Percentiles rank a stretch among this genome's conserved stretches.
phyloP scores from a whole-genome alignment of 768 basidiomycete species.

The Pisolithus orientalis region DNA sequence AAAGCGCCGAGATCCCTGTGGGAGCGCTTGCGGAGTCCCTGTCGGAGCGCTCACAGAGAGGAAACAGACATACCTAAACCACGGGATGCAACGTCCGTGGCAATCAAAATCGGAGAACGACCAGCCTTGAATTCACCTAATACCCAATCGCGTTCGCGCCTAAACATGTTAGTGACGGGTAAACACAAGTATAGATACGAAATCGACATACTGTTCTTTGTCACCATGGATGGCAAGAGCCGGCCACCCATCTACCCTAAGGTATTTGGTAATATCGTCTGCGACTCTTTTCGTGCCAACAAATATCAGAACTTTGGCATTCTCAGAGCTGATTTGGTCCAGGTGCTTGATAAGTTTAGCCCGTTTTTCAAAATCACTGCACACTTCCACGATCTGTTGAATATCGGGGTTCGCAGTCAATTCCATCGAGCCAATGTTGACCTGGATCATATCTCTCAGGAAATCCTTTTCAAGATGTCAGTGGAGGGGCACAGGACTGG shows the following conservation, averaged over 20 bases:
- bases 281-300: constrained; percentile 97
- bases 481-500: not conserved
- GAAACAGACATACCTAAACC: constrained; percentile 88
- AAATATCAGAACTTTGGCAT: constrained; percentile 98
- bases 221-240: constrained; percentile 98
- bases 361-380: constrained; percentile 97
- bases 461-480: constrained; percentile 62
- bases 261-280: constrained; percentile 96
- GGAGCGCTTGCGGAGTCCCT: constrained; percentile 25
- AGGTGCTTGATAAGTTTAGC: constrained; percentile 94
- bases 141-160: constrained; percentile 99
- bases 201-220: constrained; percentile 82
- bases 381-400: constrained; percentile 90
- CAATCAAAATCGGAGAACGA: constrained; percentile 94
- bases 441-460: constrained; percentile 93
- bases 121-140: constrained; percentile 97
- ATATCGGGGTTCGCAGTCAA: constrained; percentile 98
- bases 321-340: constrained; percentile 92
- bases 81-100: constrained; percentile 99
- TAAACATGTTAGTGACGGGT: constrained; percentile 20
- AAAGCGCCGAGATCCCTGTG: constrained; percentile 22
- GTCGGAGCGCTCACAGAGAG: constrained; percentile 43
- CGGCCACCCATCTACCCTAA: constrained; percentile 99
- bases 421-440: constrained; percentile 98
- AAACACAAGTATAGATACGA: not conserved